Evolutionary conservation across 768 basidiomycete genomes (phyloP).

Genomic region (Boletus rubescentipes): DNA sequence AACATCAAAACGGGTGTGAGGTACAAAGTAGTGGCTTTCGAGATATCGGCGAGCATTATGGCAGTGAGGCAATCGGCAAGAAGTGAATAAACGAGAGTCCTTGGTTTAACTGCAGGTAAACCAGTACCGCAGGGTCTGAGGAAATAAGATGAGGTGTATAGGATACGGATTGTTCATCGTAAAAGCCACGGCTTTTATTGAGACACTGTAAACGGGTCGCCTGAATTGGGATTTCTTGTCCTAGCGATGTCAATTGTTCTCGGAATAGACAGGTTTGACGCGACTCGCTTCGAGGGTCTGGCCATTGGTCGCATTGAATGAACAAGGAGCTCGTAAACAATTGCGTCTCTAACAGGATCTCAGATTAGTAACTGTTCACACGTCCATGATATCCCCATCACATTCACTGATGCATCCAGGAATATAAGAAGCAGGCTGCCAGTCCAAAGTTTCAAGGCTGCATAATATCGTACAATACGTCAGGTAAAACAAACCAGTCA

Average conservation of each 20-base stretch:
- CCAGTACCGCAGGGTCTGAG: constrained; percentile 21
- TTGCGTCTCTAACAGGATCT: not conserved
- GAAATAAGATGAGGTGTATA: not conserved
- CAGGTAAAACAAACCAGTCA: constrained; percentile 28
- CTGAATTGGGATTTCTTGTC: constrained; percentile 14
- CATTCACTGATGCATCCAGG: no score
- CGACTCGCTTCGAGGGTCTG: not conserved
- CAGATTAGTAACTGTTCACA: no score
- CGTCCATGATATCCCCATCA: no score
- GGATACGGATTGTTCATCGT: not conserved
- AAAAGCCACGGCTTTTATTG: constrained; percentile 16
- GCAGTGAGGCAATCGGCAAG: not conserved
- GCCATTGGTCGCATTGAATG: not conserved
- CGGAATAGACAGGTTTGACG: not conserved
- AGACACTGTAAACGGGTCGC: not conserved
- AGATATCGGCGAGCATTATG: constrained; percentile 73
- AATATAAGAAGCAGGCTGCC: no score
- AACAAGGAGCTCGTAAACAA: constrained; percentile 7
- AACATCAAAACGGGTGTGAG: constrained; percentile 66
- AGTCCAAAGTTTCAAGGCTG: not conserved
- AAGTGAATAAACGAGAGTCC: constrained; percentile 15
- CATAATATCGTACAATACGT: constrained; percentile 27
- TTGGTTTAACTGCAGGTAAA: constrained; percentile 18
- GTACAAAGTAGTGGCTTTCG: constrained; percentile 66
- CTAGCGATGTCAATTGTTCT: constrained; percentile 14